Evolutionary conservation across 805 yeast species (phyloP).

Genomic region (Starmerella apis): DNA sequence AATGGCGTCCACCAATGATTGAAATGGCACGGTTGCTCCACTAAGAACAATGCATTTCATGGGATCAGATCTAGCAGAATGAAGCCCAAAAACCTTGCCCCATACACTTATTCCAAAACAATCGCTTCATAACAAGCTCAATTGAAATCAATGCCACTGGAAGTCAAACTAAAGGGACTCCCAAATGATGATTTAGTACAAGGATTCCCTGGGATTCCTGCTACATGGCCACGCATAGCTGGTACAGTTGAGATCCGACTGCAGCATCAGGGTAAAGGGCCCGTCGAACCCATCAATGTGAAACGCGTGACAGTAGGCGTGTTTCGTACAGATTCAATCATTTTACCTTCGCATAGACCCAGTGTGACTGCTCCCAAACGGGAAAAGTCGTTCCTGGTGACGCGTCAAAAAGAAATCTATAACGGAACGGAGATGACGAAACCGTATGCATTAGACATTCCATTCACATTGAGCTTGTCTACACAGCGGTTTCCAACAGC

Average conservation of each 20-base stretch:
- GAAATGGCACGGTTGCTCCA: conserved; percentile 86
- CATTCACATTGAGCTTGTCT: conserved; percentile 33
- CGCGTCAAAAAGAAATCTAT: conserved; percentile 27
- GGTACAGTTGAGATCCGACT: conserved; percentile 34
- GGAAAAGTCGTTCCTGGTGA: conserved; percentile 33
- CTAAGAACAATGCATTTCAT: conserved; percentile 50
- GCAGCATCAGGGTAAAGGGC: conserved; percentile 6
- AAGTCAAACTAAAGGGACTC: conserved; percentile 28
- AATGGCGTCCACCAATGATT: conserved; percentile 42
- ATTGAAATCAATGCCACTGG: conserved; percentile 13
- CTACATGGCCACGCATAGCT: conserved; percentile 35
- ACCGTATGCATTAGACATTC: conserved; percentile 32
- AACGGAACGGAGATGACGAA: conserved; percentile 8
- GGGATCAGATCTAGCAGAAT: background rate
- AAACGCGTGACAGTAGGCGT: conserved; percentile 31
- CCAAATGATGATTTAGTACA: conserved; percentile 36
- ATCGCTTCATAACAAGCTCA: background rate
- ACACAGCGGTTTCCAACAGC: conserved; percentile 31
- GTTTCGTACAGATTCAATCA: conserved; percentile 34
- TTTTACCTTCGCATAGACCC: conserved; percentile 31
- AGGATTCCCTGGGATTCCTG: conserved; percentile 38
- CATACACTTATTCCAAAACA: background rate
- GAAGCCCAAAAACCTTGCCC: background rate
- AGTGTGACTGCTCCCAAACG: conserved; percentile 28
- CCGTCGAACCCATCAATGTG: conserved; percentile 9